These are phyloP conservation scores for Eremochloa ophiuroides DNA, from an alignment of 176 grass and related monocot species.

Conservation along the genomic window DNA sequence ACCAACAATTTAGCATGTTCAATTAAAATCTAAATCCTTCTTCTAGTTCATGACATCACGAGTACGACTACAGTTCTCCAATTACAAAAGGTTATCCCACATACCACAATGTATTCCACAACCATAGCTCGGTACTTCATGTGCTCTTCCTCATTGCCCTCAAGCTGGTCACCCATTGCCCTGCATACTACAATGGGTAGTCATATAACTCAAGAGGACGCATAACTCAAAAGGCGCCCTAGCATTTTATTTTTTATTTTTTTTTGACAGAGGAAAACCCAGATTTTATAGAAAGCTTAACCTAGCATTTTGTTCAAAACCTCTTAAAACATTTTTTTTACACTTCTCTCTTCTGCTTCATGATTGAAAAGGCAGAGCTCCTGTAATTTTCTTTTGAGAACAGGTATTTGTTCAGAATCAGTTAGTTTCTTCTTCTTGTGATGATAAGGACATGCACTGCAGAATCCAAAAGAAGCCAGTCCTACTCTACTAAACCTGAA, in stretches of 20 bases:
- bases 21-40: not conserved
- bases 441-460: not conserved
- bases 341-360: not conserved
- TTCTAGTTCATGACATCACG: not conserved
- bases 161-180: constrained; percentile 89
- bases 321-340: not conserved
- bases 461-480: not conserved
- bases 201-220: constrained; percentile 31
- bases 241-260: not conserved
- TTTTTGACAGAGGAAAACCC: too few species aligned
- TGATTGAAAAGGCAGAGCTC: too few species aligned
- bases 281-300: too few species aligned
- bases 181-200: constrained; percentile 64
- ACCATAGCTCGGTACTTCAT: constrained; percentile 85
- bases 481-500: constrained; percentile 68
- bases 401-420: not conserved
- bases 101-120: constrained; percentile 78
- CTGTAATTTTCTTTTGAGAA: not conserved
- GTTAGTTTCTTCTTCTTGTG: not conserved
- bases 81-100: not conserved
- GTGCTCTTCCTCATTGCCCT: constrained; percentile 78
- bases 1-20: not conserved
- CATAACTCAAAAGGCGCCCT: not conserved
- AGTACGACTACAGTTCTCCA: not conserved
- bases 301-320: not conserved